phyloP scores from a whole-genome alignment of 2,329 filamentous ascomycete species.

The Clarireedia paspali region DNA sequence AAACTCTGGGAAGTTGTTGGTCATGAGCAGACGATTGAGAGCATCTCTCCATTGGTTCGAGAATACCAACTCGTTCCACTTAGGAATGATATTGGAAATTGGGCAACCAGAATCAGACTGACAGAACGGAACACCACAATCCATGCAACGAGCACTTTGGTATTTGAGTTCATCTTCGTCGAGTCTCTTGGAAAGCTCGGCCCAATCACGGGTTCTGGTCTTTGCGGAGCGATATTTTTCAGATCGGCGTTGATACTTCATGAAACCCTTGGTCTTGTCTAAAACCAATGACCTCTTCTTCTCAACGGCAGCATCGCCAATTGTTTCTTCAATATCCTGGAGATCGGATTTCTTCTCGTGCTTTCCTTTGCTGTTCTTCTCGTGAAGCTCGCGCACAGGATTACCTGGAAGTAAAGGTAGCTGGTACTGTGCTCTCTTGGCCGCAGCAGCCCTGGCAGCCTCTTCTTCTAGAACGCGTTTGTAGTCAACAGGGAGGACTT shows the following conservation, averaged over 20 bases:
- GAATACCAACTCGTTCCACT: constrained; percentile 83
- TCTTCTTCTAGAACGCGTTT: constrained; percentile 87
- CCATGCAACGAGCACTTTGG: constrained; percentile 95
- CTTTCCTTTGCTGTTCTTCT: constrained; percentile 49
- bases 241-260: constrained; percentile 87
- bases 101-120: constrained; percentile 94
- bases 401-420: constrained; percentile 69
- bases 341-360: constrained; percentile 61
- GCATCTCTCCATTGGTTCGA: constrained; percentile 82
- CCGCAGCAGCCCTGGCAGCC: constrained; percentile 74
- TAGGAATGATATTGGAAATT: constrained; percentile 95
- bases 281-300: constrained; percentile 86
- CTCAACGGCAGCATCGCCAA: constrained; percentile 75
- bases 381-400: constrained; percentile 42
- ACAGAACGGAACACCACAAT: constrained; percentile 97
- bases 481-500: constrained; percentile 91
- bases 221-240: constrained; percentile 88
- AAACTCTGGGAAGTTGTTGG: constrained; percentile 98
- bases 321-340: constrained; percentile 83
- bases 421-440: constrained; percentile 76
- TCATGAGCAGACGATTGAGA: constrained; percentile 85
- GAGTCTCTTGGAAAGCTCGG: constrained; percentile 77
- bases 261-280: constrained; percentile 97
- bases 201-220: constrained; percentile 86
- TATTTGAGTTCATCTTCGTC: constrained; percentile 96